Conservation (phyloP, 345 rosid species). For the Limnanthes douglasii region DNA sequence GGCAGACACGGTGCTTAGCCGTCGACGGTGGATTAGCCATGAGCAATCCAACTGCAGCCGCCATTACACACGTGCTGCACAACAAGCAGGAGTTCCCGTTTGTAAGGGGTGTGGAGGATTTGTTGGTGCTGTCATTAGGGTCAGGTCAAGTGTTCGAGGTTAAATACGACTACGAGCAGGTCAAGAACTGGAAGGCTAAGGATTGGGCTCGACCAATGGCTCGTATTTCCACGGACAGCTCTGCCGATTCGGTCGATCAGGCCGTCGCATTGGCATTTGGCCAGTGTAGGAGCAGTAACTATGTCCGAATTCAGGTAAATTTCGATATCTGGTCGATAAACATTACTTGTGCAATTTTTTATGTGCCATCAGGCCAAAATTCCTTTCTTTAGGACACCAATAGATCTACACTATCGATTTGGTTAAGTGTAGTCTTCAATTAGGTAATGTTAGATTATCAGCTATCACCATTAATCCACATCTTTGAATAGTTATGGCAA, state of each 20-base stretch:
- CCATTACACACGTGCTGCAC: slow-evolving; percentile 91
- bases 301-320: slow-evolving; percentile 81
- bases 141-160: slow-evolving; percentile 69
- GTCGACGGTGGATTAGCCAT: slow-evolving; percentile 79
- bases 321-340: no score
- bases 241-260: slow-evolving; percentile 87
- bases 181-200: slow-evolving; percentile 64
- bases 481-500: no score
- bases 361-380: no score
- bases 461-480: no score
- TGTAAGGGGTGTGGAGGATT: slow-evolving; percentile 91
- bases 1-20: slow-evolving; percentile 67
- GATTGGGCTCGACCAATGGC: slow-evolving; percentile 89
- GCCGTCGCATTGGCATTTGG: slow-evolving; percentile 94
- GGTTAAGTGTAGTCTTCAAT: no score
- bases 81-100: slow-evolving; percentile 97
- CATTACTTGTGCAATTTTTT: no score
- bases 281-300: slow-evolving; percentile 56
- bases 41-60: slow-evolving; percentile 89
- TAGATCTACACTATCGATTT: no score
- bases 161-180: slow-evolving; percentile 54
- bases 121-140: slow-evolving; percentile 70
- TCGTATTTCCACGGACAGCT: slow-evolving; percentile 66
- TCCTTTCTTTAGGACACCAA: no score
- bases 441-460: no score